phyloP scores from a whole-genome alignment of 1,284 basidiomycete species.

The Takashimella tepidaria region DNA sequence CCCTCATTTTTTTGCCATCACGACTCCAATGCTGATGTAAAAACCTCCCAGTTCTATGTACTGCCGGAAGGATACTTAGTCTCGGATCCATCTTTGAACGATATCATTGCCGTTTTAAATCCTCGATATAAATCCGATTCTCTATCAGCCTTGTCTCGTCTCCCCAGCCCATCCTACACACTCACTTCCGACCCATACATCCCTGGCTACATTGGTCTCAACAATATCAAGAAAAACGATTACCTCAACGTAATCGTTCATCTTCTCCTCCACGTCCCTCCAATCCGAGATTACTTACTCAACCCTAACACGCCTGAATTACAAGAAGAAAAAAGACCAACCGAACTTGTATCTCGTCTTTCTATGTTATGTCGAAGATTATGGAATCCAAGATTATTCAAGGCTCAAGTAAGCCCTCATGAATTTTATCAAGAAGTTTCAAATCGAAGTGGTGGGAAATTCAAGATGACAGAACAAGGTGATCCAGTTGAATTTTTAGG shows the following conservation, averaged over 20 bases:
- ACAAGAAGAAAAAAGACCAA: slow-evolving; percentile 38
- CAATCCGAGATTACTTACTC: slow-evolving; percentile 80
- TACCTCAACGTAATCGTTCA: slow-evolving; percentile 98
- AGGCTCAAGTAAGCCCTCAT: slow-evolving; percentile 95
- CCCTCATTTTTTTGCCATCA: too few species aligned
- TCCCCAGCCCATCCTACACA: slow-evolving; percentile 68
- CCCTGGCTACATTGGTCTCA: slow-evolving; percentile 92
- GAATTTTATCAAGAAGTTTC: slow-evolving; percentile 97
- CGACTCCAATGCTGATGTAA: too few species aligned
- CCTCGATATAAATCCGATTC: slow-evolving; percentile 64
- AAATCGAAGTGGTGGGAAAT: slow-evolving; percentile 78
- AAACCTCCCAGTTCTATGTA: slow-evolving; percentile 88
- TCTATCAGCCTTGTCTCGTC: slow-evolving; percentile 53
- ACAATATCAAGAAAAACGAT: slow-evolving; percentile 95
- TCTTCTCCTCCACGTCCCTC: slow-evolving; percentile 81
- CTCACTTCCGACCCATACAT: slow-evolving; percentile 74
- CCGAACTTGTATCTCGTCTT: slow-evolving; percentile 81
- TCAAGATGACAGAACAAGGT: slow-evolving; percentile 84
- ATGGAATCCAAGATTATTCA: slow-evolving; percentile 95
- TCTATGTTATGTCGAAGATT: slow-evolving; percentile 80
- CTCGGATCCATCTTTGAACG: slow-evolving; percentile 88
- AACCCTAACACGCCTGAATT: slow-evolving; percentile 57
- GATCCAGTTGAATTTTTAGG: slow-evolving; percentile 95
- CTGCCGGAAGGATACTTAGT: slow-evolving; percentile 97
- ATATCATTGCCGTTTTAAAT: slow-evolving; percentile 84